phyloP scores from a whole-genome alignment of 768 basidiomycete species.

The Termitomyces heimii region DNA sequence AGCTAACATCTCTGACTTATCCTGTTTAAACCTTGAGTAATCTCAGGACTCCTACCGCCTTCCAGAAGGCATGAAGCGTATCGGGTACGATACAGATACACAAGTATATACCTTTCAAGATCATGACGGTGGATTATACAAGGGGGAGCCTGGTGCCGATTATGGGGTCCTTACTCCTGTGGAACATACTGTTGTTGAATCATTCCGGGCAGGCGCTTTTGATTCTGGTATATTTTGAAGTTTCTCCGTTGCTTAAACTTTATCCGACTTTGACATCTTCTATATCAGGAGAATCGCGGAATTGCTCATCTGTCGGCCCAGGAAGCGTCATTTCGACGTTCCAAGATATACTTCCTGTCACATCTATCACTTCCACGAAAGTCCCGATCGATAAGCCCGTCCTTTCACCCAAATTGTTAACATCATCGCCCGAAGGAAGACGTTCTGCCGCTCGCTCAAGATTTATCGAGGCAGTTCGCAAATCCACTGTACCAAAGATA shows the following conservation, averaged over 20 bases:
- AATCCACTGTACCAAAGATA: slow-evolving; percentile 33
- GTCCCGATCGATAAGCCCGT: slow-evolving; percentile 14
- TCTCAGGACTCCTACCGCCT: slow-evolving; percentile 32
- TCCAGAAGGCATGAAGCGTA: slow-evolving; percentile 41
- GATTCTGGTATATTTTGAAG: slow-evolving; percentile 16
- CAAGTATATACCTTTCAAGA: slow-evolving; percentile 47
- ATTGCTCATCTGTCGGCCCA: slow-evolving; percentile 1
- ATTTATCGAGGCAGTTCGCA: slow-evolving; percentile 25
- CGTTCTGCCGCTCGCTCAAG: slow-evolving; percentile 6
- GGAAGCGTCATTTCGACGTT: slow-evolving; percentile 28
- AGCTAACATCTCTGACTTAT: neutral
- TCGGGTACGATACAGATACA: slow-evolving; percentile 50
- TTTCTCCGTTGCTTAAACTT: neutral
- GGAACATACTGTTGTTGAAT: slow-evolving; percentile 12
- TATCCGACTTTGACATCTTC: neutral
- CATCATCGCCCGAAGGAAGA: slow-evolving; percentile 2
- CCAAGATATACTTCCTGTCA: slow-evolving; percentile 39
- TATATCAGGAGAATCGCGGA: slow-evolving; percentile 2
- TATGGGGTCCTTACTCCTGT: slow-evolving; percentile 40
- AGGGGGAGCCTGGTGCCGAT: slow-evolving; percentile 34
- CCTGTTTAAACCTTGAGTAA: neutral
- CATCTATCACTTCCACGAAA: slow-evolving; percentile 36
- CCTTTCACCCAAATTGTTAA: neutral
- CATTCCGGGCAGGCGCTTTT: slow-evolving; percentile 18
- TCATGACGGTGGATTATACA: slow-evolving; percentile 34